Base-by-base conservation (phyloP, 257 asterid genomes). In the Euphrasia confusa region DNA sequence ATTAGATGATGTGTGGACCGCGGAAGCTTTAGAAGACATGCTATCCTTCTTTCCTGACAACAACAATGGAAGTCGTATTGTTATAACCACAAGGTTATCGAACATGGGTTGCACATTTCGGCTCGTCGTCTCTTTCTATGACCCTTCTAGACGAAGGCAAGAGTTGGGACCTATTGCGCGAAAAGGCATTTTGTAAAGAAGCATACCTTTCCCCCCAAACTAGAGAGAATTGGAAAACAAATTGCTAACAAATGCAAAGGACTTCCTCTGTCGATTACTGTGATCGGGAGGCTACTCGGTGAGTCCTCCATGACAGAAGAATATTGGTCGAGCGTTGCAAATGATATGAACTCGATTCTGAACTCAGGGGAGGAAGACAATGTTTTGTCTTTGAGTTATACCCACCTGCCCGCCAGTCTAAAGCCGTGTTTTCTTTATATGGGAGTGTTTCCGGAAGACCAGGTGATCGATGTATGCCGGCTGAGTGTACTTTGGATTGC, bases 401-500 rank as follows among this genome's bases (percentile, higher is more conserved):
- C 11, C 3, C 14, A 44, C 5, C 12, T 44, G 14, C 49, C 49
- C 6, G 4, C 12, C 12, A 15, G 12, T 44, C 15, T 44, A 44
- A 44, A 44, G 49, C 49, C 49, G 4, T 44, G 49, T 11, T 70
- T 70, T 52, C 67, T 71, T 0, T 58, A 63, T 18, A 21, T 58
- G 33, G 76, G 72, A 10, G 33, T 26, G 12, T 66, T 60, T 10
- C 48, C 39, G 0, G 69, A 66, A 35, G 72, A 72, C 4, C 9
- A 3, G 30, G 4, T 11, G 7, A 21, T 66, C 0, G 10, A 1
- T 32, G 13, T 14, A 0, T 42, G 65, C 3, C 2, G 3, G 18
- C 76, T 72, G 50, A 45, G 60, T 14, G 54, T 30, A 4, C n/a
- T 60, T n/a, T 71, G 68, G 64, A 55, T 53, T 30, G 58, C 68